phyloP scores from a whole-genome alignment of 495 filamentous ascomycete genomes.

The Rhizodiscina lignyota region DNA sequence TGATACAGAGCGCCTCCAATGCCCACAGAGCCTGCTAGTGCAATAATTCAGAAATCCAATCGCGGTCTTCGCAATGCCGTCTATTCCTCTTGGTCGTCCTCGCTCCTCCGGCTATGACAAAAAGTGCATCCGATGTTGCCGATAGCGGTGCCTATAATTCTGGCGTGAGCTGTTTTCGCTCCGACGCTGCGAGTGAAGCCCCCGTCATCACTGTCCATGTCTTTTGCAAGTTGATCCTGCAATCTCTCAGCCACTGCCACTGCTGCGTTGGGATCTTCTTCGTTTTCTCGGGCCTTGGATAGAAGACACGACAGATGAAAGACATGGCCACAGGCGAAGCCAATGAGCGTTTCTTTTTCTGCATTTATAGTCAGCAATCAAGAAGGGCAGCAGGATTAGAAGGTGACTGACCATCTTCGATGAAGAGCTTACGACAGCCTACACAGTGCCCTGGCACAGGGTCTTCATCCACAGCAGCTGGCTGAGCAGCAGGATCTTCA shows the following conservation, averaged over 20 bases:
- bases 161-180: conserved; percentile 77
- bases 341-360: conserved; percentile 67
- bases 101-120: too few relatives aligned
- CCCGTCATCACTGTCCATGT: conserved; percentile 25
- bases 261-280: conserved; percentile 16
- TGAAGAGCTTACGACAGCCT: conserved; percentile 13
- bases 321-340: conserved; percentile 81
- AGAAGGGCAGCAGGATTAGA: background rate
- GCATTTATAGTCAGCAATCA: conserved; percentile 4
- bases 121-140: conserved; percentile 55
- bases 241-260: conserved; percentile 23
- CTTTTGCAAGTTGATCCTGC: conserved; percentile 22
- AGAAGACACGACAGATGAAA: conserved; percentile 78
- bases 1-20: too few relatives aligned
- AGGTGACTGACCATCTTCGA: conserved; percentile 27
- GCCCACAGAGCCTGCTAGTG: too few relatives aligned
- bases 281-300: conserved; percentile 12
- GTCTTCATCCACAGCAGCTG: conserved; percentile 15
- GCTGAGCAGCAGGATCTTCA: conserved; percentile 13
- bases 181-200: conserved; percentile 43
- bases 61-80: too few relatives aligned
- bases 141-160: conserved; percentile 55
- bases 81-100: too few relatives aligned
- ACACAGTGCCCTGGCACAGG: conserved; percentile 18
- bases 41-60: too few relatives aligned